phyloP scores from a whole-genome alignment of 2,329 filamentous ascomycete genomes.

The Neofusicoccum cordaticola region DNA sequence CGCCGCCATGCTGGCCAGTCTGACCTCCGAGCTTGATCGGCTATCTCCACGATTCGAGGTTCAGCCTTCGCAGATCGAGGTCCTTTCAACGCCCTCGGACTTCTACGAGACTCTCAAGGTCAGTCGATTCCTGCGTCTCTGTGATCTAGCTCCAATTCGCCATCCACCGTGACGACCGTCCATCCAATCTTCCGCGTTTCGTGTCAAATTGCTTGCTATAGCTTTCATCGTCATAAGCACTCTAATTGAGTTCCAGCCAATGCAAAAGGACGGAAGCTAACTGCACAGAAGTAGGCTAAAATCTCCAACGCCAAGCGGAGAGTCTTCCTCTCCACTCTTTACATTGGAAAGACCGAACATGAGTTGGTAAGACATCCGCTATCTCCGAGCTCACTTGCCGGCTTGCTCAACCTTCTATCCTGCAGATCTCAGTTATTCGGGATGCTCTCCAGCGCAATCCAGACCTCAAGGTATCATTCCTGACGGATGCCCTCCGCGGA shows the following conservation, averaged over 20 bases:
- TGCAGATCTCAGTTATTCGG: slow-evolving; percentile 70
- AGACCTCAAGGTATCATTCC: slow-evolving; percentile 75
- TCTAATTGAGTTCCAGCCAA: background rate
- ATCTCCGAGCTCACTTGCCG: background rate
- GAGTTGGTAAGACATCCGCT: slow-evolving; percentile 61
- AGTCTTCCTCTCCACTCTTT: slow-evolving; percentile 92
- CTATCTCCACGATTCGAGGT: slow-evolving; percentile 90
- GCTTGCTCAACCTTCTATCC: background rate
- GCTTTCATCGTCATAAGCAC: background rate
- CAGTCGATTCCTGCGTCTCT: slow-evolving; percentile 22
- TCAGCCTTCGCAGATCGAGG: slow-evolving; percentile 72
- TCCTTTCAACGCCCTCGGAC: slow-evolving; percentile 76
- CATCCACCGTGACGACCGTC: no score
- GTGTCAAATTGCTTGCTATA: background rate
- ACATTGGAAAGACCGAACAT: slow-evolving; percentile 89
- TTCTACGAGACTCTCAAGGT: slow-evolving; percentile 94
- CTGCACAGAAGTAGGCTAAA: slow-evolving; percentile 58
- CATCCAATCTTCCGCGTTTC: no score
- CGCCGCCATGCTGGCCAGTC: slow-evolving; percentile 54
- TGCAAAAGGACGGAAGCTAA: background rate
- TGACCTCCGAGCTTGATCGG: slow-evolving; percentile 76
- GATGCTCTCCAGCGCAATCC: slow-evolving; percentile 73
- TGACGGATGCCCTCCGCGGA: slow-evolving; percentile 87
- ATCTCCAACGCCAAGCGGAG: slow-evolving; percentile 74
- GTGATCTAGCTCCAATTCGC: background rate